These are phyloP conservation scores for Porphyridium purpureum DNA, from an alignment of 23 red algal species.

Conservation along the genomic window DNA sequence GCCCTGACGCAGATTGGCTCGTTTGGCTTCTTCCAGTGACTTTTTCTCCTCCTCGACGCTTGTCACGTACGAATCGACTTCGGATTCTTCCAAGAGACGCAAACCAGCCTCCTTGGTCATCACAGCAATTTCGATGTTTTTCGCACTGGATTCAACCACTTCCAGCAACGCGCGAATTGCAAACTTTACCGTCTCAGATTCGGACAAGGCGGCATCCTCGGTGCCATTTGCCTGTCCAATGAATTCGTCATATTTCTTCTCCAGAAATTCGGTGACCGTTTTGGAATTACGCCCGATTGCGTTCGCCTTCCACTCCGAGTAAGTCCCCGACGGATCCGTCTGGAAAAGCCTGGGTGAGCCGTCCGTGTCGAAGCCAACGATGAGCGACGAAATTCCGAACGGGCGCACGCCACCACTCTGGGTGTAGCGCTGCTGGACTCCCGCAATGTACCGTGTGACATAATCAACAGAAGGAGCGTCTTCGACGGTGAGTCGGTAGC, in stretches of 20 bases:
- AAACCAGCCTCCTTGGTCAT: conserved; percentile 37
- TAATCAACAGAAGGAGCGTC: conserved; percentile 95
- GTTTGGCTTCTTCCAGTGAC: conserved; percentile 59
- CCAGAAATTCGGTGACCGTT: conserved; percentile 86
- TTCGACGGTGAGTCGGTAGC: conserved; percentile 92
- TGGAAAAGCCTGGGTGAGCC: conserved; percentile 76
- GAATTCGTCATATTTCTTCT: conserved; percentile 79
- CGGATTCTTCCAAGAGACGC: conserved; percentile 31
- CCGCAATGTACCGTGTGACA: conserved; percentile 84
- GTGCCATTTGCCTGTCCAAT: conserved; percentile 20
- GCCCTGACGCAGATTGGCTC: conserved; percentile 1
- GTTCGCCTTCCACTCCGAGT: conserved; percentile 91
- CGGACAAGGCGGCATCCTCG: conserved; percentile 12
- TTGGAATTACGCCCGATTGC: conserved; percentile 93
- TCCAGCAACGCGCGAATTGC: conserved; percentile 82
- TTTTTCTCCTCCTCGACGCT: conserved; percentile 83
- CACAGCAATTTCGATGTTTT: conserved; percentile 90
- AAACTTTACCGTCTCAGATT: conserved; percentile 53
- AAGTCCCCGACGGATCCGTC: conserved; percentile 92
- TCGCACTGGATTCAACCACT: conserved; percentile 79
- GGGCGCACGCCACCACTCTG: conserved; percentile 93
- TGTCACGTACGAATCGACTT: conserved; percentile 48
- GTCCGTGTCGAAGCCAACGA: conserved; percentile 96
- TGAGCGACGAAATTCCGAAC: conserved; percentile 83
- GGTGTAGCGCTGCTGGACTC: conserved; percentile 85